Percentiles rank a stretch among this genome's conserved stretches.
Conservation (phyloP, 148 eudicot genomes). For the Amaranthus palmeri region DNA sequence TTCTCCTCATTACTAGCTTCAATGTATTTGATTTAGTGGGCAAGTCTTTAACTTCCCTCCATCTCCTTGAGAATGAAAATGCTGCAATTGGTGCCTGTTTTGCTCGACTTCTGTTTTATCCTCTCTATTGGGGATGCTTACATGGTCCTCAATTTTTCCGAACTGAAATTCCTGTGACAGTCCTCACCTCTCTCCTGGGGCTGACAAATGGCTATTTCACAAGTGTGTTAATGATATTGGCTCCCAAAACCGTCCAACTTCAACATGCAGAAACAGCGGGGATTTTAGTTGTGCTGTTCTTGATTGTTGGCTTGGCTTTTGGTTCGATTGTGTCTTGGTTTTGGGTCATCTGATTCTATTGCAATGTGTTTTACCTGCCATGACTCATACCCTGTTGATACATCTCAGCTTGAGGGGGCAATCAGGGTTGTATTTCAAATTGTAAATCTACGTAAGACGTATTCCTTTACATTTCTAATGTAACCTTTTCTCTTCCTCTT, state of each 20-base stretch:
- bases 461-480: neutral
- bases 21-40: conserved; percentile 84
- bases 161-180: conserved; percentile 64
- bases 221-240: conserved; percentile 67
- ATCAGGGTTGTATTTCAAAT: conserved; percentile 15
- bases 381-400: neutral
- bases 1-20: conserved; percentile 58
- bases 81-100: conserved; percentile 57
- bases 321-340: conserved; percentile 86
- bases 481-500: neutral
- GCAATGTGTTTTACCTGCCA: neutral
- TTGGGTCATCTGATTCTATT: conserved; percentile 57
- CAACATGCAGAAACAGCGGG: conserved; percentile 71
- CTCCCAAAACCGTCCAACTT: conserved; percentile 60
- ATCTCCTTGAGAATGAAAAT: conserved; percentile 54
- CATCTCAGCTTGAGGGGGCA: neutral
- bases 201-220: conserved; percentile 80
- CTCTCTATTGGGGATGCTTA: conserved; percentile 63
- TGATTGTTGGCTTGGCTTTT: conserved; percentile 62
- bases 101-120: conserved; percentile 60
- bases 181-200: conserved; percentile 71
- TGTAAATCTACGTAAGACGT: conserved; percentile 16
- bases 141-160: conserved; percentile 70
- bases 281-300: conserved; percentile 63
- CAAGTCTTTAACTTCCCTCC: conserved; percentile 53